phyloP scores from a whole-genome alignment of 2,329 filamentous ascomycete species.

The Alternaria panax region DNA sequence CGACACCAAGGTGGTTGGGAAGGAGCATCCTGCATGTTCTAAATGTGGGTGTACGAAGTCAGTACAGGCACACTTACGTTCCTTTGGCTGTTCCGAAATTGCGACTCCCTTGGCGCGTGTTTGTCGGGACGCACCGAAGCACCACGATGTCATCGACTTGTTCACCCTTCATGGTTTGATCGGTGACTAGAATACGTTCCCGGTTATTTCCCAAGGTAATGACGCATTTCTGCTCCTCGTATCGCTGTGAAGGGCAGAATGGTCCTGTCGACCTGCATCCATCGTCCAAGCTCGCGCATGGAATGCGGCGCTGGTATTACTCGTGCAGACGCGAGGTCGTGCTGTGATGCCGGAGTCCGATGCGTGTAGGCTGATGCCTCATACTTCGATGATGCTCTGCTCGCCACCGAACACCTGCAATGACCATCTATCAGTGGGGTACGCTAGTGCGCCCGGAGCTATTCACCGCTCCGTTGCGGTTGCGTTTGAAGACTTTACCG shows the following conservation, averaged over 20 bases:
- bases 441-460: slow-evolving; percentile 7
- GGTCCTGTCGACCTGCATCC: not conserved
- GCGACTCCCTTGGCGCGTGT: not conserved
- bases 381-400: not conserved
- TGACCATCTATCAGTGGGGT: slow-evolving; percentile 1
- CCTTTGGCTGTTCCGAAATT: not conserved
- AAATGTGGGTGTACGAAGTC: too few species aligned
- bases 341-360: not conserved
- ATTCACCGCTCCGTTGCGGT: not conserved
- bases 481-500: slow-evolving; percentile 8
- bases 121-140: not conserved
- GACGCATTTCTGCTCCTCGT: not conserved
- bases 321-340: not conserved
- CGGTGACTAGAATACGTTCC: not conserved
- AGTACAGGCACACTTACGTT: too few species aligned
- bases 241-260: not conserved
- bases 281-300: not conserved
- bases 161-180: not conserved
- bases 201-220: not conserved
- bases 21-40: not conserved
- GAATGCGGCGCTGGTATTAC: not conserved
- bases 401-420: not conserved
- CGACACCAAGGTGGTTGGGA: not conserved
- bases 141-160: not conserved
- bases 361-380: not conserved